Conservation (phyloP, 768 basidiomycete species). For the Agaricus sinodeliciosus region DNA sequence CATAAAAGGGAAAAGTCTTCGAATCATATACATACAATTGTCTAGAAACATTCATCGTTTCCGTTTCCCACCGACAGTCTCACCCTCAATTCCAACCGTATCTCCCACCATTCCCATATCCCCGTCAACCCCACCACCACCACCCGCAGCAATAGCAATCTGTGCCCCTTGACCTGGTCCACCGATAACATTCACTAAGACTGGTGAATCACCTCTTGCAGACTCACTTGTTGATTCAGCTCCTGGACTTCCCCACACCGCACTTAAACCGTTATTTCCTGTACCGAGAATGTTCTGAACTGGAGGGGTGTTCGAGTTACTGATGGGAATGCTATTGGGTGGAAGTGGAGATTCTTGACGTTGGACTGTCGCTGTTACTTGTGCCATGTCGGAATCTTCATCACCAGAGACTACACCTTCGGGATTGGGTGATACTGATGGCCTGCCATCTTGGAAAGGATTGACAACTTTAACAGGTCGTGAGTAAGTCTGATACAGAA, state of each 20-base stretch:
- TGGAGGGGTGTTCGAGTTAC: neutral
- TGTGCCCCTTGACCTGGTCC: neutral
- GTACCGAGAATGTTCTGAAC: neutral
- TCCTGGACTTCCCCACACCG: constrained; percentile 6
- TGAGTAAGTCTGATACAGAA: neutral
- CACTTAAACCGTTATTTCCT: too few species aligned
- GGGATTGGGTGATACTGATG: neutral
- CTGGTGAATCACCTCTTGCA: constrained; percentile 6
- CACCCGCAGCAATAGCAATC: neutral
- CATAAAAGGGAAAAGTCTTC: too few species aligned
- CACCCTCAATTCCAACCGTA: constrained; percentile 20
- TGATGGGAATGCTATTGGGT: neutral
- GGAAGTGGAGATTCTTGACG: neutral
- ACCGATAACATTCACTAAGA: neutral
- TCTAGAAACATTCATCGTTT: constrained; percentile 21
- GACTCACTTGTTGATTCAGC: constrained; percentile 4
- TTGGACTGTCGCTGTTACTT: neutral
- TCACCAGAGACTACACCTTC: neutral
- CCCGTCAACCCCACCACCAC: constrained; percentile 10
- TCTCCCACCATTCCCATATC: constrained; percentile 11
- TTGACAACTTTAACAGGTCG: neutral
- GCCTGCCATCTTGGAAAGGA: too few species aligned
- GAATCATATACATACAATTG: too few species aligned
- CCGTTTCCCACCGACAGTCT: constrained; percentile 28
- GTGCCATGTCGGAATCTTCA: neutral